Base-by-base conservation (phyloP, 805 yeast genomes). In the Ogataea pini region DNA sequence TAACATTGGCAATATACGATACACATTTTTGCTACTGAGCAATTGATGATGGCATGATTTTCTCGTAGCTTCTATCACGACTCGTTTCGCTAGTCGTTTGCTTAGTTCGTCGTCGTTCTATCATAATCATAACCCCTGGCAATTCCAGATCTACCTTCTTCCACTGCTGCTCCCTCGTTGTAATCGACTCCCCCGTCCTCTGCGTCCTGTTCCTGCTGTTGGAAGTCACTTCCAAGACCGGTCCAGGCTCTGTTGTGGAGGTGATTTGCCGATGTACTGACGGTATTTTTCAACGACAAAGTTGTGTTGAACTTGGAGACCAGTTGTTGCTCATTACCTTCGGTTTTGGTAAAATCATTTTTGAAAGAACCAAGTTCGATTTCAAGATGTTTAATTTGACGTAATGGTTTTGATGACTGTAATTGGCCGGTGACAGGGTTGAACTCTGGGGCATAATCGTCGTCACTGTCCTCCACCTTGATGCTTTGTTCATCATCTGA, bases 141-240 rank as follows among this genome's bases (percentile, higher is more conserved):
- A 47, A 92, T 80, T 33, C 99, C 99, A 2, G 79, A 73, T 40
- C 85, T 73, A 1, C 99, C 99, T 54, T 85, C 83, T 61, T 90
- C 96, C 0, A 89, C 76, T 0, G 74, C 65, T 0, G 97, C 96
- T 33, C 95, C 97, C n/a, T 77, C 80, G 40, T 71, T 73, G 17
- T 49, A 55, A 44, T 71, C 75, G 25, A 50, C 46, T n/a, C 72
- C 79, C 6, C 67, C 73, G 7, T 68, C 70, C 2, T 63, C 68
- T 4, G 5, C 34, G 18, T 53, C 65, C 25, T 55, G 43, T 1
- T 53, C 65, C 25, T 55, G 43, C 1, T 62, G 53, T 7, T 60
- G 56, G 67, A 74, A 89, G 61, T 92, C 97, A 50, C 94, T 85
- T 1, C 98, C 99, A 28, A 92, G 71, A 0, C 99, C 99, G 0